Percentiles rank a stretch among this genome's conserved stretches.
These are phyloP conservation scores for Echites panduratus DNA, from an alignment of 257 asterid genomes.

Conservation along the genomic window DNA sequence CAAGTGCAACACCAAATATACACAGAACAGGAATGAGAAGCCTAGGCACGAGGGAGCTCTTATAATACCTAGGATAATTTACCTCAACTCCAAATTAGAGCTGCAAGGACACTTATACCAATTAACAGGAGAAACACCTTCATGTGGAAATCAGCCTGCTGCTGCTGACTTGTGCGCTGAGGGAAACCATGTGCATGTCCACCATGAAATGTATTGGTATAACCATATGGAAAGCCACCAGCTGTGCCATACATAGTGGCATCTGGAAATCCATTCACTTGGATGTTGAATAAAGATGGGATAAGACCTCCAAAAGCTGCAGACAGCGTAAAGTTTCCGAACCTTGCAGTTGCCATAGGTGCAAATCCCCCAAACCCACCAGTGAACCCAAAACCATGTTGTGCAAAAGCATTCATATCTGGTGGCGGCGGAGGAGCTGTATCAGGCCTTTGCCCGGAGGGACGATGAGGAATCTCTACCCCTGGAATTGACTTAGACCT, in stretches of 20 bases:
- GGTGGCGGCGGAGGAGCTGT: conserved; percentile 42
- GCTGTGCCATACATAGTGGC: conserved; percentile 51
- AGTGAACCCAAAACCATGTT: conserved; percentile 31
- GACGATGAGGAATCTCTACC: conserved; percentile 45
- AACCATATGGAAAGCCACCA: conserved; percentile 57
- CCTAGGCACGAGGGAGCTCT: neutral
- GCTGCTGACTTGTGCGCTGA: conserved; percentile 49
- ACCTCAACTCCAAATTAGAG: conserved; percentile 56
- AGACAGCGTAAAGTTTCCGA: conserved; percentile 41
- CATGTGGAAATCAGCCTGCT: conserved; percentile 61
- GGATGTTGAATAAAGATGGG: conserved; percentile 42
- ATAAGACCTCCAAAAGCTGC: conserved; percentile 44
- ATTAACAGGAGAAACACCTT: conserved; percentile 52
- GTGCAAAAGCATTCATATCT: conserved; percentile 31
- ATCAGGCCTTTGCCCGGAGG: conserved; percentile 41
- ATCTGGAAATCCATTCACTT: conserved; percentile 39
- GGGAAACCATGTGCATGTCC: conserved; percentile 46
- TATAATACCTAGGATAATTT: conserved; percentile 21
- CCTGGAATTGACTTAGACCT: conserved; percentile 54
- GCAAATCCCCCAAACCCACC: conserved; percentile 41
- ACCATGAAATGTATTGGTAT: conserved; percentile 42
- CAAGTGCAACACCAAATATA: conserved; percentile 12
- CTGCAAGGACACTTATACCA: conserved; percentile 52
- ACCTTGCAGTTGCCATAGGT: conserved; percentile 32
- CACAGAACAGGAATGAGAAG: conserved; percentile 8